A percentile compares a stretch with the other conserved stretches of the same genome.
phyloP scores from a whole-genome alignment of 2,329 filamentous ascomycete species.

The Neopestalotiopsis sp. region DNA sequence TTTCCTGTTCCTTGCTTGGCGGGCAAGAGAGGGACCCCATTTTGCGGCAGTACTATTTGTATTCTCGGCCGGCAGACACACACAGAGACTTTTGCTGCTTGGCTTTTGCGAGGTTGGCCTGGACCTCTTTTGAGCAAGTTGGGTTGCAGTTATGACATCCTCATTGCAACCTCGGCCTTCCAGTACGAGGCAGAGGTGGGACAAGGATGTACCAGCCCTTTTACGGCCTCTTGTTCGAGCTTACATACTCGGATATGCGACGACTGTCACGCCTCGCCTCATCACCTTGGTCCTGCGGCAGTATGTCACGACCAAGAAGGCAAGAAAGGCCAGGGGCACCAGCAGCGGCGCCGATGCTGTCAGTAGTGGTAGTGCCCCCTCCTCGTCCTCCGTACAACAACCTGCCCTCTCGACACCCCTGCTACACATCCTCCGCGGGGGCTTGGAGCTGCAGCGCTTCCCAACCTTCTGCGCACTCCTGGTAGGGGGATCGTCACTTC shows the following conservation, averaged over 20 bases:
- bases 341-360: constrained; percentile 29
- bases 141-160: constrained; percentile 31
- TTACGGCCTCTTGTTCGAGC: constrained; percentile 63
- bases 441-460: constrained; percentile 61
- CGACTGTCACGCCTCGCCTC: constrained; percentile 60
- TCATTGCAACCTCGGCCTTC: constrained; percentile 24
- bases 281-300: constrained; percentile 59
- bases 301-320: constrained; percentile 43
- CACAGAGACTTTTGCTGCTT: background rate
- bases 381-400: constrained; percentile 3
- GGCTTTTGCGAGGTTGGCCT: constrained; percentile 4
- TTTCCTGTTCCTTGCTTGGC: constrained; percentile 6
- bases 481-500: constrained; percentile 63
- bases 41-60: background rate
- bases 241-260: constrained; percentile 65
- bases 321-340: constrained; percentile 8
- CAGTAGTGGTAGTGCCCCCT: constrained; percentile 24
- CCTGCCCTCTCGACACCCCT: constrained; percentile 36
- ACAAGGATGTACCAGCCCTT: constrained; percentile 48
- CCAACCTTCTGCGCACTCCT: constrained; percentile 67
- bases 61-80: constrained; percentile 7
- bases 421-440: constrained; percentile 51
- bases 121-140: background rate
- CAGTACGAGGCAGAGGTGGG: constrained; percentile 29
- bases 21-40: background rate